Evolutionary conservation across 345 rosid genomes (phyloP).

Genomic region (Sisymbrium altissimum): DNA sequence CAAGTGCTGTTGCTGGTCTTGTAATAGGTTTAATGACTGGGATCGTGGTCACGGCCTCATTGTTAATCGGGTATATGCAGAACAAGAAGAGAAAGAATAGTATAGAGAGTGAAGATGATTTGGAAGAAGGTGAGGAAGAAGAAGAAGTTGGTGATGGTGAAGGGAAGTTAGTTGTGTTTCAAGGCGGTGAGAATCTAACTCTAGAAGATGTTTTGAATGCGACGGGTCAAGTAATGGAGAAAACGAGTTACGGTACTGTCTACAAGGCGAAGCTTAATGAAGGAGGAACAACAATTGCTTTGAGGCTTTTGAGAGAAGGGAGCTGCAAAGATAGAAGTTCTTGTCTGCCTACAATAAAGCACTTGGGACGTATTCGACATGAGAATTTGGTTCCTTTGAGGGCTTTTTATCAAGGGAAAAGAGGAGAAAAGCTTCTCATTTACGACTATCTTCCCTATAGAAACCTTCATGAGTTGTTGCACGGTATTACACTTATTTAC

Average conservation of each 20-base stretch:
- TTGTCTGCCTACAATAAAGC: slow-evolving; percentile 60
- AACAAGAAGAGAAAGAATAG: slow-evolving; percentile 57
- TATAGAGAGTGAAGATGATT: slow-evolving; percentile 55
- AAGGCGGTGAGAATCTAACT: slow-evolving; percentile 83
- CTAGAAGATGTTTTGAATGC: slow-evolving; percentile 83
- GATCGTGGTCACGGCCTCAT: slow-evolving; percentile 63
- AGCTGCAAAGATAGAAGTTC: slow-evolving; percentile 71
- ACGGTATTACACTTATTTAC: slow-evolving; percentile 41
- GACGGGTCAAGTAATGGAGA: slow-evolving; percentile 84
- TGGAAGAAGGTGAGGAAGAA: slow-evolving; percentile 53
- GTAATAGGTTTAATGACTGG: slow-evolving; percentile 83
- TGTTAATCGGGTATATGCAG: slow-evolving; percentile 73
- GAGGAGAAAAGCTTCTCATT: slow-evolving; percentile 86
- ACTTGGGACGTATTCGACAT: slow-evolving; percentile 65
- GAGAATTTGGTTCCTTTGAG: slow-evolving; percentile 78
- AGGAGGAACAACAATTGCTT: slow-evolving; percentile 69
- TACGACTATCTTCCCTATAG: slow-evolving; percentile 75
- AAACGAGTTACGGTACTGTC: slow-evolving; percentile 75
- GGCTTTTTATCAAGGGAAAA: slow-evolving; percentile 86
- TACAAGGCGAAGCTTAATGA: slow-evolving; percentile 82
- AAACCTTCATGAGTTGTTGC: slow-evolving; percentile 67
- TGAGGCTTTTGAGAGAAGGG: slow-evolving; percentile 80
- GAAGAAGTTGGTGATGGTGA: slow-evolving; percentile 43
- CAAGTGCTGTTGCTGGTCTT: slow-evolving; percentile 80
- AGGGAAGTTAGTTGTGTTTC: slow-evolving; percentile 73